These are phyloP conservation scores for Carpinus viminea DNA, from an alignment of 306 rosid species.

Conservation along the genomic window DNA sequence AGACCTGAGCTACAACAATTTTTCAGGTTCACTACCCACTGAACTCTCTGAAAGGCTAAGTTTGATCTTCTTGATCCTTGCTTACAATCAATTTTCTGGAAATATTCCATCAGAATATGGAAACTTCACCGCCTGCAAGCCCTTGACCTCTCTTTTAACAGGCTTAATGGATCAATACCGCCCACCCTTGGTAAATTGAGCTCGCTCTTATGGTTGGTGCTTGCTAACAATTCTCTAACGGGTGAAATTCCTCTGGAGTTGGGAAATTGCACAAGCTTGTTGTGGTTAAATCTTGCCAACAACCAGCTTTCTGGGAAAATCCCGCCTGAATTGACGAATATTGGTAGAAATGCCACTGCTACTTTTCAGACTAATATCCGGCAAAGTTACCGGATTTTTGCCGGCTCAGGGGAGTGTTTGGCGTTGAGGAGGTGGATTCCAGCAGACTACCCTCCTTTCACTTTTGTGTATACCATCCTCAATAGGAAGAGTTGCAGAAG, in stretches of 20 bases:
- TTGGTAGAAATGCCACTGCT: conserved; percentile 55
- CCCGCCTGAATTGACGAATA: conserved; percentile 62
- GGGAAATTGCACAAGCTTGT: conserved; percentile 77
- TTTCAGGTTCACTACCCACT: conserved; percentile 75
- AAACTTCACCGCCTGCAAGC: conserved; percentile 62
- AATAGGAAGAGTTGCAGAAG: conserved; percentile 81
- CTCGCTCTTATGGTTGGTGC: conserved; percentile 91
- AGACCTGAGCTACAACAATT: conserved; percentile 70
- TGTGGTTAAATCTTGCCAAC: conserved; percentile 92
- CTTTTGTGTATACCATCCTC: conserved; percentile 65
- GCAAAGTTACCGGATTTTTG: conserved; percentile 24
- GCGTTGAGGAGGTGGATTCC: conserved; percentile 96
- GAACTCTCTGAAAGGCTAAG: conserved; percentile 65
- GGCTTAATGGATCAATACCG: conserved; percentile 70
- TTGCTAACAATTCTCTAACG: conserved; percentile 64
- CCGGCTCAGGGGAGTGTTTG: conserved; percentile 88
- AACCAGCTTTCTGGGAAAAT: conserved; percentile 66
- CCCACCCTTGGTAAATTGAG: conserved; percentile 68
- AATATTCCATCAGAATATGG: conserved; percentile 67
- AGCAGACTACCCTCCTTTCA: conserved; percentile 94
- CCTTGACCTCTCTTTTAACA: conserved; percentile 76
- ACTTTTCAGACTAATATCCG: conserved; percentile 62
- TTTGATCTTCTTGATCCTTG: conserved; percentile 61
- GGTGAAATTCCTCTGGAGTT: conserved; percentile 76
- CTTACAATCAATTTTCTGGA: conserved; percentile 70